Evolutionary conservation across 129 eudicot genomes (phyloP).

Genomic region (Helichrysum umbraculigerum): DNA sequence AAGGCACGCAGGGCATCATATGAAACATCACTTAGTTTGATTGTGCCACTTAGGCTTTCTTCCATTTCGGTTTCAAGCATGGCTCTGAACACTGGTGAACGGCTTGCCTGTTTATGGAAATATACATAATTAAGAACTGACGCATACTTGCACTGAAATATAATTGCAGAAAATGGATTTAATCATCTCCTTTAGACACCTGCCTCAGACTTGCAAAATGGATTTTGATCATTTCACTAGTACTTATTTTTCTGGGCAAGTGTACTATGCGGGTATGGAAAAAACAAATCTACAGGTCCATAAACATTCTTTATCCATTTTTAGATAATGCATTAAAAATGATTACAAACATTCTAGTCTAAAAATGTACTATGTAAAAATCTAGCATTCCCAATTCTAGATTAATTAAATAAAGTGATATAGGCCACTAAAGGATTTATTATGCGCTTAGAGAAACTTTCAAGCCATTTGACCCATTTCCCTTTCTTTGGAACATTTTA

Average conservation of each 20-base stretch:
- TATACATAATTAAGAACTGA: not conserved
- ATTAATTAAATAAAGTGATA: not conserved
- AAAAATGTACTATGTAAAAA: not conserved
- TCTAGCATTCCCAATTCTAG: not conserved
- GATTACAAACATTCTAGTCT: not conserved
- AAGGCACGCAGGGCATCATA: constrained; percentile 81
- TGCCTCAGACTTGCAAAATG: not conserved
- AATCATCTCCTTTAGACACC: not conserved
- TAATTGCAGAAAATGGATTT: not conserved
- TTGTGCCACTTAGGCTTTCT: constrained; percentile 91
- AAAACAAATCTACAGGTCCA: not conserved
- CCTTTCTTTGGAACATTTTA: not conserved
- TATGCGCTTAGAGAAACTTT: not conserved
- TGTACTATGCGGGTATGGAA: too few relatives aligned
- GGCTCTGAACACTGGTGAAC: constrained; percentile 95
- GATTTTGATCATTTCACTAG: not conserved
- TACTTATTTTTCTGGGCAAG: too few relatives aligned
- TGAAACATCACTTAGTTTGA: constrained; percentile 80
- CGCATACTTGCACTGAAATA: not conserved
- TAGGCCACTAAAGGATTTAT: not conserved
- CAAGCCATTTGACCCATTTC: not conserved
- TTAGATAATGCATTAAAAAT: not conserved
- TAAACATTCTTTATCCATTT: not conserved
- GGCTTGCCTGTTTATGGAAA: constrained; percentile 58
- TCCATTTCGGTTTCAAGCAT: constrained; percentile 97